Evolutionary conservation across 2,329 filamentous ascomycete species (phyloP), one percentile per base, ranked within the genome.

Genomic region (Cordyceps farinosa): DNA sequence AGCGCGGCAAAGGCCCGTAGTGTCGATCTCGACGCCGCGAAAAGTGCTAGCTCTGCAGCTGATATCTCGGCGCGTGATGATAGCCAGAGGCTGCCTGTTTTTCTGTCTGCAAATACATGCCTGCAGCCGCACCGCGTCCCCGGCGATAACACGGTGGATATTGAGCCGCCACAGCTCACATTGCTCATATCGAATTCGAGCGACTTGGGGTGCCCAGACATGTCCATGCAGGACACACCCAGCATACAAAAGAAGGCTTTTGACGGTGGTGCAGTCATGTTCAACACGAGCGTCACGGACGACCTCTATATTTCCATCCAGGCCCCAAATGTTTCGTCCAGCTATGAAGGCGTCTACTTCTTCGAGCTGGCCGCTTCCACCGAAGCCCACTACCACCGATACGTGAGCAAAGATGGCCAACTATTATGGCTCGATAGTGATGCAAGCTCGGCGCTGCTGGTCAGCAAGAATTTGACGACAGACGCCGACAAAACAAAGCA

Each of bases 391-490:
- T 97, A 91, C 72, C 89, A 96, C 75, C 81, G 77, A 42, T 90
- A 85, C 69, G 73, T 78, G 13, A 70, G 74, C 1, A 72, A 79
- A 27, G 78, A 65, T 13, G 65, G 61, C 2, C 47, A 57, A 66
- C 80, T 97, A 8, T 84, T 87, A 69, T 90, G 93, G 76, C 86
- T 97, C 59, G 95, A 98, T 71, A 92, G 91, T 30, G 95, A 98
- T 74, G 88, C 86, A 50, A 84, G 82, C 36, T 88, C 91, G 2
- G 90, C 91, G 2, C 80, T 99, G 32, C 81, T 99, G 48, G 88
- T 90, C 51, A 96, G 92, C 0, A 82, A 87, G 60, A 89, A 93
- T 69, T 77, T 93, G 55, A 92, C 89, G 2, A 74, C 78, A 1
- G 78, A 87, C 13, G 80, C 83, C 65, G 70, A 80, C 3, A 74